These are phyloP conservation scores for Thalassia testudinum DNA, from an alignment of 116 monocot genomes.

Conservation along the genomic window DNA sequence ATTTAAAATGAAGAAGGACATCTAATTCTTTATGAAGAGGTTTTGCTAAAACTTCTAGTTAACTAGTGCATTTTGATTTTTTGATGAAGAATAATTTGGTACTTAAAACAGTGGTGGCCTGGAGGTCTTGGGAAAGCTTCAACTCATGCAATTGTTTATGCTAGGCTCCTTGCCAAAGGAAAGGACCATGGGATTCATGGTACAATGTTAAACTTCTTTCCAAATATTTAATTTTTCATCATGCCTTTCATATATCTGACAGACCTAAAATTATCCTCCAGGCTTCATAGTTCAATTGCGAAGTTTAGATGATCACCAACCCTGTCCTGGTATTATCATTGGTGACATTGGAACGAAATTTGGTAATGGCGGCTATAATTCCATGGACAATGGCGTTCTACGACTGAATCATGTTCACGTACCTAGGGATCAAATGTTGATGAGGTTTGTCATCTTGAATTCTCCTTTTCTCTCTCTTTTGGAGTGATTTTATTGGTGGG, in stretches of 20 bases:
- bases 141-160: conserved; percentile 90
- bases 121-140: conserved; percentile 92
- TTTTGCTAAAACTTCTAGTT: no score
- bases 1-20: no score
- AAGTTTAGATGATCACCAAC: conserved; percentile 87
- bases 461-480: no score
- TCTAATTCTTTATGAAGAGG: no score
- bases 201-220: conserved; percentile 14
- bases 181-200: conserved; percentile 85
- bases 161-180: conserved; percentile 74
- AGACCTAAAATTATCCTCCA: no score
- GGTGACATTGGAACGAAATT: conserved; percentile 98
- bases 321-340: conserved; percentile 83
- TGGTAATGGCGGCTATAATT: conserved; percentile 94
- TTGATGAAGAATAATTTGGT: no score
- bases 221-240: background rate
- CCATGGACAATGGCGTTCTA: conserved; percentile 97
- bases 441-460: conserved; percentile 82
- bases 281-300: conserved; percentile 96
- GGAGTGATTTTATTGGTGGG: conserved; percentile 4
- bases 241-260: conserved; percentile 11
- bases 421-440: conserved; percentile 95
- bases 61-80: no score
- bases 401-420: conserved; percentile 87
- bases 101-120: conserved; percentile 99